Conservation (phyloP, 345 rosid species). For the Alliaria petiolata region DNA sequence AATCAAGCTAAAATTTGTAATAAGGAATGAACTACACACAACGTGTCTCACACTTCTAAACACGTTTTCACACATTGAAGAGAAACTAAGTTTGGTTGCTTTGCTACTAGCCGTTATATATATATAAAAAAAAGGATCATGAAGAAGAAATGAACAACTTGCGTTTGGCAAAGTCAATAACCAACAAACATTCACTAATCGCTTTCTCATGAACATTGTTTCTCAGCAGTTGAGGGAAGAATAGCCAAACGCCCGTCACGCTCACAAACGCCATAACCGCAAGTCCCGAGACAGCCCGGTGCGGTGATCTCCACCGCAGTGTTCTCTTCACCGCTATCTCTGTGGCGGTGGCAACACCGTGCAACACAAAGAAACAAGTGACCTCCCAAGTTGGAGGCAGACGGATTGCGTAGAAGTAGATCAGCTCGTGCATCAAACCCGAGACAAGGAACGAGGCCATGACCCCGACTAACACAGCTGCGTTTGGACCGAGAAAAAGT, state of each 20-base stretch:
- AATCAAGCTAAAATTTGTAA: not conserved
- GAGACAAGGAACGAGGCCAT: slow-evolving; percentile 54
- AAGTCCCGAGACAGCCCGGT: slow-evolving; percentile 33
- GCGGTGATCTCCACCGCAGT: slow-evolving; percentile 29
- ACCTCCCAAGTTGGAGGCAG: slow-evolving; percentile 72
- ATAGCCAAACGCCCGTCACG: slow-evolving; percentile 46
- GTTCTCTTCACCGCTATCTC: slow-evolving; percentile 50
- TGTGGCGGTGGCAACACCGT: slow-evolving; percentile 42
- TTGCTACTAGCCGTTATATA: not conserved
- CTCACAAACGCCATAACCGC: slow-evolving; percentile 40
- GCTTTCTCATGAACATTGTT: slow-evolving; percentile 37
- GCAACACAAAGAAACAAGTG: slow-evolving; percentile 58
- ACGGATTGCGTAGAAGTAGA: slow-evolving; percentile 43
- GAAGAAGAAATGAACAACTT: not conserved
- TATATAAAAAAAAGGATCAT: not conserved
- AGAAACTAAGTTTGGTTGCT: not conserved
- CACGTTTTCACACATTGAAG: not conserved
- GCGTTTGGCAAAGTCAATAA: slow-evolving; percentile 21
- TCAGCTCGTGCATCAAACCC: slow-evolving; percentile 63
- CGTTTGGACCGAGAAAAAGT: slow-evolving; percentile 15
- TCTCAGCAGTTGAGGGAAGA: slow-evolving; percentile 49
- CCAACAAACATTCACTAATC: slow-evolving; percentile 32
- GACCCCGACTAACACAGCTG: slow-evolving; percentile 38
- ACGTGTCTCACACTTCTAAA: slow-evolving; percentile 4
- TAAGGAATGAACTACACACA: not conserved